Evolutionary conservation across 331 rosid genomes (phyloP).

Genomic region (Quercus tomentella): DNA sequence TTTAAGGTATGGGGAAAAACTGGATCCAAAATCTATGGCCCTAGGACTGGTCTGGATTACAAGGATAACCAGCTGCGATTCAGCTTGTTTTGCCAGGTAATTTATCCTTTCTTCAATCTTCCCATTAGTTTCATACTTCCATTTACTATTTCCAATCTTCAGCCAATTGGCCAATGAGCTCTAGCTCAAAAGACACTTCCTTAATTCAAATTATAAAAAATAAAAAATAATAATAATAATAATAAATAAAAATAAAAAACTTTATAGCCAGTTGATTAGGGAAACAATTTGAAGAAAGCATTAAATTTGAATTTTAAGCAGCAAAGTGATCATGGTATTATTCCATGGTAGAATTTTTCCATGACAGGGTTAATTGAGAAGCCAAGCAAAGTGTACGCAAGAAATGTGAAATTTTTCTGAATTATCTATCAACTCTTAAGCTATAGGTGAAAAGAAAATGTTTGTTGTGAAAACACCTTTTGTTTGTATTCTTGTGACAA

Average conservation of each 20-base stretch:
- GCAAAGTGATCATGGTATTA: background rate
- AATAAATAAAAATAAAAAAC: too few relatives aligned
- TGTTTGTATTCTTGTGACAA: background rate
- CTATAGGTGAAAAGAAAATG: background rate
- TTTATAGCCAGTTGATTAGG: background rate
- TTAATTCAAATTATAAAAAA: too few relatives aligned
- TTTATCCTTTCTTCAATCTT: background rate
- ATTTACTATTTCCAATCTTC: background rate
- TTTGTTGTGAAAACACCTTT: background rate
- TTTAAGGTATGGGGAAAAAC: conserved; percentile 71
- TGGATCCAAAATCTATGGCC: conserved; percentile 70
- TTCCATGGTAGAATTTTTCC: background rate
- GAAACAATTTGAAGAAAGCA: background rate
- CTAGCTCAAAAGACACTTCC: too few relatives aligned
- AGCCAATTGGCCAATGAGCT: too few relatives aligned
- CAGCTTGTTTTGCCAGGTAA: conserved; percentile 74
- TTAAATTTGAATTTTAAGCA: background rate
- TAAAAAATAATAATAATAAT: fast-evolving
- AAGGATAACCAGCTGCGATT: conserved; percentile 63
- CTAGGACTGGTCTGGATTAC: conserved; percentile 54
- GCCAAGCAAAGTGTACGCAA: background rate
- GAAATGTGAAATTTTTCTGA: background rate
- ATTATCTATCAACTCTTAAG: background rate
- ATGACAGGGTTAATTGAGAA: background rate
- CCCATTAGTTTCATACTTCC: background rate